These are phyloP conservation scores for Tetracladium marchalianum DNA, from an alignment of 495 filamentous ascomycete species.

Conservation along the genomic window DNA sequence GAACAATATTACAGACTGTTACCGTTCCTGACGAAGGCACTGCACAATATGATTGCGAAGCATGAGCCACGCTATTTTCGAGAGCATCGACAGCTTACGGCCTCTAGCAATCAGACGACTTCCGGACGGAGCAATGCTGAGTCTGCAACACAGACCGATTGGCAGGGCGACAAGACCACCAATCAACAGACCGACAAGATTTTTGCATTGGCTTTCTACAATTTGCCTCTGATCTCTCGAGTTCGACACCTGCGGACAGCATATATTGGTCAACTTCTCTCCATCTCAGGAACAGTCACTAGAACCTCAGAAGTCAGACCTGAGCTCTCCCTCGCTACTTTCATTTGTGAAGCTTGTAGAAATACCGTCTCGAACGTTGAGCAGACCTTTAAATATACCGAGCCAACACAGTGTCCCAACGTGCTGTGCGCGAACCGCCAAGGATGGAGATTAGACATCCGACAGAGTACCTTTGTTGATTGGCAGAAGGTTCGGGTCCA, in stretches of 20 bases:
- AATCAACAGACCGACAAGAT: constrained; percentile 96
- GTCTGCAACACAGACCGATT: constrained; percentile 53
- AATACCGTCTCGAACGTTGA: constrained; percentile 80
- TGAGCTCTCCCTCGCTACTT: constrained; percentile 85
- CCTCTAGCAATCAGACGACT: constrained; percentile 49
- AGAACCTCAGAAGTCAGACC: constrained; percentile 94
- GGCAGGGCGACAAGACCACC: constrained; percentile 56
- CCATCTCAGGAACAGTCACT: constrained; percentile 93
- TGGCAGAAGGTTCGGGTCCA: constrained; percentile 98
- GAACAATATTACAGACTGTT: constrained; percentile 91
- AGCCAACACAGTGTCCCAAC: constrained; percentile 93
- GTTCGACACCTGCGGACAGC: constrained; percentile 79
- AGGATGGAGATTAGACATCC: constrained; percentile 90
- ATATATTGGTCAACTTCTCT: constrained; percentile 87
- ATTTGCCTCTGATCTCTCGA: constrained; percentile 86
- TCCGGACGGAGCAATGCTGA: constrained; percentile 58
- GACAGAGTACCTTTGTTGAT: constrained; percentile 95
- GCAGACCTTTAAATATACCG: constrained; percentile 95
- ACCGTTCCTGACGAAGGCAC: constrained; percentile 78
- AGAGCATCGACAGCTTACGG: constrained; percentile 70
- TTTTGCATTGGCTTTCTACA: constrained; percentile 93
- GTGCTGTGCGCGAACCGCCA: constrained; percentile 77
- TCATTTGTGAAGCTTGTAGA: constrained; percentile 80
- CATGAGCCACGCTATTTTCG: constrained; percentile 91
- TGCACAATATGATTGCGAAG: constrained; percentile 89